These are phyloP conservation scores for Zizania palustris DNA, from an alignment of 202 grass and related monocot genomes.

Conservation along the genomic window DNA sequence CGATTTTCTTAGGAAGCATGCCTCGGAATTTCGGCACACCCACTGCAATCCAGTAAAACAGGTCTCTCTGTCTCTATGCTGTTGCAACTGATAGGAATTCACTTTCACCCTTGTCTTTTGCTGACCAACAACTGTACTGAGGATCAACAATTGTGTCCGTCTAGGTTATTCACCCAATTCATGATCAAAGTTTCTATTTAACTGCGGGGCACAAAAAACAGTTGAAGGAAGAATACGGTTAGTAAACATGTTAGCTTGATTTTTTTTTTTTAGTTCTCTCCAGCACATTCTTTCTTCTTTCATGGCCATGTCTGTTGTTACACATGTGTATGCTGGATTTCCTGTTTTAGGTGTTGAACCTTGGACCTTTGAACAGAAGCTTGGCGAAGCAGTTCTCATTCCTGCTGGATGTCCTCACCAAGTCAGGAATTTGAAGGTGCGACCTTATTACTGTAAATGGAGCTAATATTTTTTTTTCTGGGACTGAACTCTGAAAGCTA, in stretches of 20 bases:
- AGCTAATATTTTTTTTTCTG: neutral
- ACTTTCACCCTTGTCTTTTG: slow-evolving; percentile 37
- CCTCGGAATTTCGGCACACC: slow-evolving; percentile 62
- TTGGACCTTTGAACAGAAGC: slow-evolving; percentile 86
- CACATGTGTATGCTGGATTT: slow-evolving; percentile 15
- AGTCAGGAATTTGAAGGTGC: slow-evolving; percentile 83
- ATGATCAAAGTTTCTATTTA: slow-evolving; percentile 53
- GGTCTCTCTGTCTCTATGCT: slow-evolving; percentile 38
- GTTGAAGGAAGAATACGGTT: slow-evolving; percentile 87
- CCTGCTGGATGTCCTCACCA: slow-evolving; percentile 89
- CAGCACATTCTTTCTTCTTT: neutral
- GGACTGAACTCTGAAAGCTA: slow-evolving; percentile 16
- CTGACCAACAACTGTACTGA: neutral
- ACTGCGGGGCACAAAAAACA: slow-evolving; percentile 60
- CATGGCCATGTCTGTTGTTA: neutral
- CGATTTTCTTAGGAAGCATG: slow-evolving; percentile 68
- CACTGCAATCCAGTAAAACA: slow-evolving; percentile 62
- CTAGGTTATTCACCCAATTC: slow-evolving; percentile 55
- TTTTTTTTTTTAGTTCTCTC: slow-evolving; percentile 8
- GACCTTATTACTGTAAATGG: neutral
- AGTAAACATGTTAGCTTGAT: slow-evolving; percentile 12
- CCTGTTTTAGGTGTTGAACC: slow-evolving; percentile 75
- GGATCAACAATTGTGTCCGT: neutral
- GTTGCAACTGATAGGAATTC: slow-evolving; percentile 29
- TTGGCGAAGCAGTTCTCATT: slow-evolving; percentile 82